These are phyloP conservation scores for Hsuehochloa calcarea DNA, from an alignment of 176 grass and related monocot species.

Conservation along the genomic window DNA sequence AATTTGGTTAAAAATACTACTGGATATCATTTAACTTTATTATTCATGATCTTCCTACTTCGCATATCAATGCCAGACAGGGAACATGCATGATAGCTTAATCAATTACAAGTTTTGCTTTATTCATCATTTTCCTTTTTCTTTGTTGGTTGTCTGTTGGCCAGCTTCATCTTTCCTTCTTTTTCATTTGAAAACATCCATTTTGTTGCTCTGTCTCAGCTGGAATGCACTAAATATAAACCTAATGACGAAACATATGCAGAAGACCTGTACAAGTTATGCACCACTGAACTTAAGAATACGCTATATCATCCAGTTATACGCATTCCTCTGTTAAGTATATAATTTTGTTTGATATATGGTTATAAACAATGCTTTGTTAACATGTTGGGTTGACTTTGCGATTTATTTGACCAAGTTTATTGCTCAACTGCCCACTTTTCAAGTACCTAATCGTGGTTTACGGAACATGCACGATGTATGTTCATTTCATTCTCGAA, in stretches of 20 bases:
- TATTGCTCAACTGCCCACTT: not conserved
- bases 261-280: not conserved
- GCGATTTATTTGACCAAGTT: not conserved
- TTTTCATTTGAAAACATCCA: not conserved
- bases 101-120: conserved; percentile 12
- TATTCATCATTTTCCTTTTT: not conserved
- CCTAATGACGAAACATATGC: not conserved
- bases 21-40: conserved; percentile 4
- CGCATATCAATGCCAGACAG: conserved; percentile 14
- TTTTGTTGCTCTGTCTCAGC: not conserved
- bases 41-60: conserved; percentile 26
- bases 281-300: not conserved
- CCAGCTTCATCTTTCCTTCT: conserved; percentile 20
- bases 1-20: not conserved
- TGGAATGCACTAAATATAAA: not conserved
- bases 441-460: not conserved
- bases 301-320: not conserved
- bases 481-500: not conserved
- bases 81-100: not conserved
- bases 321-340: not conserved
- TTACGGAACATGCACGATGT: not conserved
- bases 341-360: not conserved
- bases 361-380: not conserved
- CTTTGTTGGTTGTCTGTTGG: not conserved
- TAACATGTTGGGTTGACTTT: not conserved